These are phyloP conservation scores for Mortierella sp. DNA, from an alignment of 371 early-diverging fungal species.

Conservation along the genomic window DNA sequence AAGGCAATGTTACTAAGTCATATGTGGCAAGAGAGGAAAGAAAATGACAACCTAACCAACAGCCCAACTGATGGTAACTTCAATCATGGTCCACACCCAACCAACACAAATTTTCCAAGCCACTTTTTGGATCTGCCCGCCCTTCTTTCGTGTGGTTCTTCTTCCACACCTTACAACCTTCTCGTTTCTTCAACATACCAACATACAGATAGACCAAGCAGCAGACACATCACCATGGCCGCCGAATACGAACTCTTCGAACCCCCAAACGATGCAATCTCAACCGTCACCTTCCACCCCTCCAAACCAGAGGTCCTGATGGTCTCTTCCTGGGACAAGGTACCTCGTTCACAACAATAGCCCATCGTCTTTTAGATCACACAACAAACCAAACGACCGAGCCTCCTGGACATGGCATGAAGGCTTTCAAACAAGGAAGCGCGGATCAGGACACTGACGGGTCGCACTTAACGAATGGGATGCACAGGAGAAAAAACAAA, in stretches of 20 bases:
- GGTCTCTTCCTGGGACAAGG: conserved; percentile 93
- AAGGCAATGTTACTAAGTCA: too few relatives aligned
- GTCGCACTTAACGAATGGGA: neutral
- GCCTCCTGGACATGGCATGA: neutral
- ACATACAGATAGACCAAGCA: neutral
- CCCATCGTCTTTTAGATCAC: neutral
- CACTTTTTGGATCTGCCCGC: too few relatives aligned
- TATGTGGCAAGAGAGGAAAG: too few relatives aligned
- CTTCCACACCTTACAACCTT: neutral
- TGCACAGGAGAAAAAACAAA: neutral
- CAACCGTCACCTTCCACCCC: conserved; percentile 79
- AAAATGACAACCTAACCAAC: too few relatives aligned
- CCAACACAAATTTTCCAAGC: too few relatives aligned
- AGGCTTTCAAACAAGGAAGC: neutral
- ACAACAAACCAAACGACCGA: neutral
- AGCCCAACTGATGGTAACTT: too few relatives aligned
- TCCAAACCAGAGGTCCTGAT: conserved; percentile 73
- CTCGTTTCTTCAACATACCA: neutral
- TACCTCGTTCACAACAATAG: conserved; percentile 40
- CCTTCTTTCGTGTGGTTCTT: too few relatives aligned
- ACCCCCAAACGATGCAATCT: conserved; percentile 92
- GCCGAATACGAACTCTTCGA: conserved; percentile 79
- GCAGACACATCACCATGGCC: conserved; percentile 25
- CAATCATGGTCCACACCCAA: too few relatives aligned
- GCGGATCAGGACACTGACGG: neutral